Conservation (phyloP, 192 early-diverging fungal genomes). For the Chytriomyces confervae region DNA sequence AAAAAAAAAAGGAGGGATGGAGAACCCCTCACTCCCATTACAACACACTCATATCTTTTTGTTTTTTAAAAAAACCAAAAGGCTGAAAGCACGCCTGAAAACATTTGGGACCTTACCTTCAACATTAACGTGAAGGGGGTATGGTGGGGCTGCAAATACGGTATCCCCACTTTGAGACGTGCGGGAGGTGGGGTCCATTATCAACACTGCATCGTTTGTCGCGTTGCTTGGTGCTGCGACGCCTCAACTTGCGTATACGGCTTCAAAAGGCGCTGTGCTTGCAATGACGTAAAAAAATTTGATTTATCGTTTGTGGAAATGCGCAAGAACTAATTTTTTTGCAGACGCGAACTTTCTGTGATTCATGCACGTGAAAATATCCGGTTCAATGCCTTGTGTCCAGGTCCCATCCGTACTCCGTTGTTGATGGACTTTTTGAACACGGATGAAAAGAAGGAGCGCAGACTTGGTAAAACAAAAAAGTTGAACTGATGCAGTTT, state of each 20-base stretch:
- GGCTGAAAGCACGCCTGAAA: slow-evolving; percentile 71
- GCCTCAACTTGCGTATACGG: slow-evolving; percentile 84
- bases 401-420: slow-evolving; percentile 79
- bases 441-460: slow-evolving; percentile 82
- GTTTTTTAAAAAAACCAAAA: neutral
- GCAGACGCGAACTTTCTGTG: slow-evolving; percentile 73
- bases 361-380: slow-evolving; percentile 88
- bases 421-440: slow-evolving; percentile 84
- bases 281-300: slow-evolving; percentile 77
- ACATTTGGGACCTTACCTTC: slow-evolving; percentile 77
- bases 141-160: slow-evolving; percentile 86
- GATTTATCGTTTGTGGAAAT: neutral
- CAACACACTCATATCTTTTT: neutral
- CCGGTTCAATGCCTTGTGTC: slow-evolving; percentile 81
- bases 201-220: slow-evolving; percentile 86
- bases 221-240: slow-evolving; percentile 81
- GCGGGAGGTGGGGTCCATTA: slow-evolving; percentile 78
- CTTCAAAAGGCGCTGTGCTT: slow-evolving; percentile 85
- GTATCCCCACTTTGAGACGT: slow-evolving; percentile 74
- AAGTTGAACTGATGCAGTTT: too few relatives aligned
- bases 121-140: slow-evolving; percentile 89
- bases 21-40: too few relatives aligned
- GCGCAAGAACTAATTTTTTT: neutral
- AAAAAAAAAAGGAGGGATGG: too few relatives aligned
- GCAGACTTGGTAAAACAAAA: slow-evolving; percentile 53